These are phyloP conservation scores for Trypanosoma vivax DNA, from an alignment of 208 protist species.

Conservation along the genomic window DNA sequence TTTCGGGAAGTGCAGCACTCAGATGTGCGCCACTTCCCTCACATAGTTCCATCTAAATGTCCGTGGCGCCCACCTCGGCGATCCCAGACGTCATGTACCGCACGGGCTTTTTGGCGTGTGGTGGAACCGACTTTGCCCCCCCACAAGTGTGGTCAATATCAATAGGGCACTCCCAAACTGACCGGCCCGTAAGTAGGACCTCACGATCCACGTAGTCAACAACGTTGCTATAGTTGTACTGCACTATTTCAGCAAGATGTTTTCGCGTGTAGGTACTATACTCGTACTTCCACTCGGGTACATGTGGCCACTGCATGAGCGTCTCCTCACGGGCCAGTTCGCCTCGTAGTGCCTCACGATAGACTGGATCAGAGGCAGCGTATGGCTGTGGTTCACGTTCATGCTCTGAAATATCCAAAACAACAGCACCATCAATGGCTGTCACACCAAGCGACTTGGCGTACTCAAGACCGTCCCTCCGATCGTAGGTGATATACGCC, in stretches of 20 bases:
- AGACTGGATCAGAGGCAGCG: constrained; percentile 54
- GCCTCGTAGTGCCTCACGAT: constrained; percentile 58
- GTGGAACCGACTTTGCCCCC: constrained; percentile 65
- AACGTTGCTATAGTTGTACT: constrained; percentile 89
- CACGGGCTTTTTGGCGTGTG: constrained; percentile 72
- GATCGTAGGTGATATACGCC: constrained; percentile 73
- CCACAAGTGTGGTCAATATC: constrained; percentile 85
- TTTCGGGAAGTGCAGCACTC: no score
- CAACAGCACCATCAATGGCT: constrained; percentile 56
- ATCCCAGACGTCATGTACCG: constrained; percentile 63
- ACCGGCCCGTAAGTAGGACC: constrained; percentile 82
- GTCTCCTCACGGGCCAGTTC: constrained; percentile 77
- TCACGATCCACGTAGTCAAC: constrained; percentile 90
- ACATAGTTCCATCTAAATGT: constrained; percentile 40
- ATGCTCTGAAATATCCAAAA: constrained; percentile 42
- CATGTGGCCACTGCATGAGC: constrained; percentile 83
- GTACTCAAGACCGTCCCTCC: constrained; percentile 55
- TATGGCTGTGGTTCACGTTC: constrained; percentile 36
- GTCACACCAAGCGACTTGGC: constrained; percentile 53
- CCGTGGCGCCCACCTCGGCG: constrained; percentile 52
- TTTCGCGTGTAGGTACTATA: constrained; percentile 74
- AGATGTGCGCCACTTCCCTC: background rate
- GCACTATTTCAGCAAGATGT: constrained; percentile 67
- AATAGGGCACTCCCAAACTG: constrained; percentile 86
- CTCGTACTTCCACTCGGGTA: constrained; percentile 83